These are phyloP conservation scores for Musa acuminata DNA, from an alignment of 176 grass and related monocot genomes.

Conservation along the genomic window DNA sequence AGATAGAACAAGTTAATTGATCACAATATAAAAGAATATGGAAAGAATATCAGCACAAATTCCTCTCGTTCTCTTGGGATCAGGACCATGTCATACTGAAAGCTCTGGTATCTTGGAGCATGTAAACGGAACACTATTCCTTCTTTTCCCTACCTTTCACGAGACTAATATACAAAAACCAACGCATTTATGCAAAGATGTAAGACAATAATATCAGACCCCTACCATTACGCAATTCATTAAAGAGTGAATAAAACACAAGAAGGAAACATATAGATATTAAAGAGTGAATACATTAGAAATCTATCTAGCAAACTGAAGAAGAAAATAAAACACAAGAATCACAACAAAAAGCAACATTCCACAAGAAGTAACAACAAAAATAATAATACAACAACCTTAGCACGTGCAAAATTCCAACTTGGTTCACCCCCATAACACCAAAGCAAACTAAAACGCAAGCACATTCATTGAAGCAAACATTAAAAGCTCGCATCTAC, in stretches of 20 bases:
- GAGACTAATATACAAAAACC: background rate
- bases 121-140: background rate
- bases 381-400: background rate
- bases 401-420: background rate
- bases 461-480: background rate
- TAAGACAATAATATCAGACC: background rate
- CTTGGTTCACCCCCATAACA: background rate
- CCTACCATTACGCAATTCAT: background rate
- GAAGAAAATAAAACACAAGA: background rate
- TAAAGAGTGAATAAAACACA: background rate
- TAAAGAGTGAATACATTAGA: background rate
- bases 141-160: background rate
- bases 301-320: background rate
- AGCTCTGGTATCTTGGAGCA: background rate
- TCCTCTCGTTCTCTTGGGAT: background rate
- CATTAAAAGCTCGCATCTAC: background rate
- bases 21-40: background rate
- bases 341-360: background rate
- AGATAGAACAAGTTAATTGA: background rate
- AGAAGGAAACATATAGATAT: background rate
- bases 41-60: background rate
- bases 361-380: background rate
- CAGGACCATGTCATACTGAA: background rate
- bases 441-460: background rate
- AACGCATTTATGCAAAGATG: background rate